phyloP scores from a whole-genome alignment of 805 yeast species.

The Metschnikowia baotianmanensis region DNA sequence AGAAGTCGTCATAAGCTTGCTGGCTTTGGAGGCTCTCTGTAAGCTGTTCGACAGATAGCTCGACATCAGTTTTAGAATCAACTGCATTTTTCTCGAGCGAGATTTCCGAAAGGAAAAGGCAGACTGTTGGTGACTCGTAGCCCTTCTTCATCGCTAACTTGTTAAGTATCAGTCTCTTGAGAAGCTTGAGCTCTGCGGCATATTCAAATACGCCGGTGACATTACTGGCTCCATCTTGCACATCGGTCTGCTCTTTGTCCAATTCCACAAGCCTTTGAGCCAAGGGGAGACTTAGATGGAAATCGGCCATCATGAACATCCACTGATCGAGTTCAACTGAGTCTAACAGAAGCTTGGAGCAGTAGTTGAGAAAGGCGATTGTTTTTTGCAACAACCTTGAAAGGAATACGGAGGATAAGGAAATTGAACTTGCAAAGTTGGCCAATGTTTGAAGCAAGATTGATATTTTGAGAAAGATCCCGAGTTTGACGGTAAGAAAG shows the following conservation, averaged over 20 bases:
- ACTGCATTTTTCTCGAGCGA: conserved; percentile 4
- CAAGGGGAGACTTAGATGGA: conserved; percentile 31
- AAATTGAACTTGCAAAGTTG: conserved; percentile 33
- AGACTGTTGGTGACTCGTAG: conserved; percentile 24
- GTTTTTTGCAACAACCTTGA: conserved; percentile 39
- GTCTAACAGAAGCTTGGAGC: conserved; percentile 23
- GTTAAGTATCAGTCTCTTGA: conserved; percentile 40
- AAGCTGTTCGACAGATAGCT: conserved; percentile 20
- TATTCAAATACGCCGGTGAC: conserved; percentile 33
- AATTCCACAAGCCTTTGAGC: conserved; percentile 26
- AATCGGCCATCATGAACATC: conserved; percentile 38
- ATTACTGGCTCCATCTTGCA: conserved; percentile 14
- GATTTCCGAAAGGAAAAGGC: conserved; percentile 12
- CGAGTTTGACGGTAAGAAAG: conserved; percentile 12
- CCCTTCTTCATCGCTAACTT: conserved; percentile 13
- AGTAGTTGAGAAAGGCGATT: conserved; percentile 40
- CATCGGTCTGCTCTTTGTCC: conserved; percentile 12
- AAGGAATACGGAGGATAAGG: conserved; percentile 41
- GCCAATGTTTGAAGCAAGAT: conserved; percentile 37
- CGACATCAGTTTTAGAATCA: neutral
- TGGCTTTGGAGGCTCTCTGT: conserved; percentile 16
- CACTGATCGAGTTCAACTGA: conserved; percentile 34
- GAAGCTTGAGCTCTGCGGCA: conserved; percentile 48
- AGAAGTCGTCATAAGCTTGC: conserved; percentile 27
- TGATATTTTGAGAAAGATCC: conserved; percentile 37